phyloP scores from a whole-genome alignment of 177 flowering plant species.

The Tripterygium wilfordii region DNA sequence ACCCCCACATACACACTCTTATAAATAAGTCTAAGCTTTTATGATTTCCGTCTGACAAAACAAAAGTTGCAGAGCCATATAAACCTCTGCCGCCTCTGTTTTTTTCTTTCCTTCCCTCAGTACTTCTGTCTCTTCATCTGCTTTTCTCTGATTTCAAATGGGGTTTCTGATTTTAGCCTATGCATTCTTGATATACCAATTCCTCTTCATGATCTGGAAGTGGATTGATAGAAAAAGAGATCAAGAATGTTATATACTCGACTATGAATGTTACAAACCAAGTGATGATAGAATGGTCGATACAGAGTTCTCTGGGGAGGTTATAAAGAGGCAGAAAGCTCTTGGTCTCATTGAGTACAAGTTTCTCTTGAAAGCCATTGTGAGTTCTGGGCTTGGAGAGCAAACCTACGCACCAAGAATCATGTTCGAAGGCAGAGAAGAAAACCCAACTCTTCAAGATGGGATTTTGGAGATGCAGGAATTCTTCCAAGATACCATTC shows the following conservation, averaged over 20 bases:
- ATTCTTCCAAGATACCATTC: conserved; percentile 44
- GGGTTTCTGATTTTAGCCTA: conserved; percentile 10
- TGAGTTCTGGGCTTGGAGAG: conserved; percentile 74
- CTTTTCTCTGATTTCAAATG: conserved; percentile 15
- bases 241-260: conserved; percentile 47
- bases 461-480: conserved; percentile 57
- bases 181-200: conserved; percentile 5
- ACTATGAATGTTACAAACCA: conserved; percentile 63
- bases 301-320: conserved; percentile 43
- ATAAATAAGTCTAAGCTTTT: not conserved
- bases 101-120: conserved; percentile 1
- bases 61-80: too few relatives aligned
- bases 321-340: conserved; percentile 44
- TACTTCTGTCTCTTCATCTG: conserved; percentile 4
- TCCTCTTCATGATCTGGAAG: conserved; percentile 24
- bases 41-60: not conserved
- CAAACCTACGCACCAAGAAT: conserved; percentile 66
- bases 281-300: conserved; percentile 41
- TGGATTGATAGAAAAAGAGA: conserved; percentile 23
- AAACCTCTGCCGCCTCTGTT: not conserved
- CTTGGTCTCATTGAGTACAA: conserved; percentile 67
- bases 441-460: conserved; percentile 32
- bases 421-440: conserved; percentile 39
- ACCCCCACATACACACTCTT: too few relatives aligned
- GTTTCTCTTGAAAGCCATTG: conserved; percentile 64